Conservation (phyloP, 495 filamentous ascomycete species). For the Hypoxylon crocopeplum region DNA sequence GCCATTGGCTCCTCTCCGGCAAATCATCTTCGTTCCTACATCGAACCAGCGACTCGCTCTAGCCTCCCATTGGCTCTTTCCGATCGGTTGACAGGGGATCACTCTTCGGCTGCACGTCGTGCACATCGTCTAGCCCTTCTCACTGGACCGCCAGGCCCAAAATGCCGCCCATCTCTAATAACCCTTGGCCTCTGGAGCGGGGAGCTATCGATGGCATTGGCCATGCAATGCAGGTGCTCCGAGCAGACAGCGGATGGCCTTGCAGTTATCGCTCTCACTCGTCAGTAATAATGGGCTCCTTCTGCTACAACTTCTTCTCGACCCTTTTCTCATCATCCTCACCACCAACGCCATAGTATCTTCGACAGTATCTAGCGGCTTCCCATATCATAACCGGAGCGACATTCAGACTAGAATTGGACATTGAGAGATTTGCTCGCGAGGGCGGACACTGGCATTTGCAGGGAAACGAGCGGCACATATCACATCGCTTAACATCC, state of each 20-base stretch:
- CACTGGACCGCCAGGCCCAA: conserved; percentile 36
- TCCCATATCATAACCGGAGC: background rate
- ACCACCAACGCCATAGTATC: background rate
- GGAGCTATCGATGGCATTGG: conserved; percentile 35
- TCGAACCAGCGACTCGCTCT: conserved; percentile 38
- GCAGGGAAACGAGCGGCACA: background rate
- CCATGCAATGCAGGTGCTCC: conserved; percentile 27
- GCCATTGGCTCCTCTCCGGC: conserved; percentile 26
- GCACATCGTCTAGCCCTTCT: conserved; percentile 39
- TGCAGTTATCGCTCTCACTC: conserved; percentile 15
- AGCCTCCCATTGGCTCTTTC: conserved; percentile 33
- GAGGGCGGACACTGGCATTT: background rate
- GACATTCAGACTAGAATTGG: background rate
- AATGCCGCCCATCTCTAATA: conserved; percentile 38
- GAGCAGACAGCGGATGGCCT: conserved; percentile 5
- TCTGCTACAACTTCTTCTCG: conserved; percentile 25
- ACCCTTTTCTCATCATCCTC: conserved; percentile 9
- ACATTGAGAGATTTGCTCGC: background rate
- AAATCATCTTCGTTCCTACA: conserved; percentile 31
- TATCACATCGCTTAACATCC: background rate
- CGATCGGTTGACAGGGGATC: conserved; percentile 28
- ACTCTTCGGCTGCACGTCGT: conserved; percentile 36
- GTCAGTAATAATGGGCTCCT: conserved; percentile 30
- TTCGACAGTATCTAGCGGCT: background rate
- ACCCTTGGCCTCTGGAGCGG: conserved; percentile 34